A percentile compares a stretch with the other conserved stretches of the same genome.
These are phyloP conservation scores for Tetraselmis striata DNA, from an alignment of 139 green algal species.

Conservation along the genomic window DNA sequence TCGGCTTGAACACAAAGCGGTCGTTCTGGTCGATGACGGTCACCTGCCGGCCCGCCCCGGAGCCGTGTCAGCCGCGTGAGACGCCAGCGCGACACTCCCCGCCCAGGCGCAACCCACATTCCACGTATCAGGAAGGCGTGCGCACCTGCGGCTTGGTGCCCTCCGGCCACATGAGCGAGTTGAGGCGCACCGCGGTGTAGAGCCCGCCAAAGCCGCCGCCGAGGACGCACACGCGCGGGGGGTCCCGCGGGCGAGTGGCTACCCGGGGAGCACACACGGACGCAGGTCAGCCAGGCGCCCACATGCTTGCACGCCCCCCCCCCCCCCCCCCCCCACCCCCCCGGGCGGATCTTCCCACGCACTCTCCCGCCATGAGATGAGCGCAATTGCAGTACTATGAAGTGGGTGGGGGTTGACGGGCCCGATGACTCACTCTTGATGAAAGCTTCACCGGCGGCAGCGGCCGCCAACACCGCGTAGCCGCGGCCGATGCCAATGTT, in stretches of 20 bases:
- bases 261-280: neutral
- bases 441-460: neutral
- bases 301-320: too few species aligned
- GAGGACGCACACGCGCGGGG: slow-evolving; percentile 80
- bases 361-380: too few species aligned
- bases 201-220: slow-evolving; percentile 96
- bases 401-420: neutral
- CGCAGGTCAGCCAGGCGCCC: neutral
- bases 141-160: slow-evolving; percentile 68
- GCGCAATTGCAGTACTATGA: too few species aligned
- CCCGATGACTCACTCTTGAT: neutral
- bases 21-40: slow-evolving; percentile 89
- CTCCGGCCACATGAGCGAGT: slow-evolving; percentile 80
- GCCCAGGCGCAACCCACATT: neutral
- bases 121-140: neutral
- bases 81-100: neutral
- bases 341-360: too few species aligned
- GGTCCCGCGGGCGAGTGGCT: neutral
- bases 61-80: neutral
- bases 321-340: too few species aligned
- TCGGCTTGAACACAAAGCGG: slow-evolving; percentile 96
- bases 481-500: neutral
- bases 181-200: slow-evolving; percentile 90
- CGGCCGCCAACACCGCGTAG: neutral
- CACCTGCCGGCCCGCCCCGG: slow-evolving; percentile 40